Evolutionary conservation across 805 yeast genomes (phyloP), one percentile per base, ranked within the genome.

Genomic region (Lipomyces starkeyi): DNA sequence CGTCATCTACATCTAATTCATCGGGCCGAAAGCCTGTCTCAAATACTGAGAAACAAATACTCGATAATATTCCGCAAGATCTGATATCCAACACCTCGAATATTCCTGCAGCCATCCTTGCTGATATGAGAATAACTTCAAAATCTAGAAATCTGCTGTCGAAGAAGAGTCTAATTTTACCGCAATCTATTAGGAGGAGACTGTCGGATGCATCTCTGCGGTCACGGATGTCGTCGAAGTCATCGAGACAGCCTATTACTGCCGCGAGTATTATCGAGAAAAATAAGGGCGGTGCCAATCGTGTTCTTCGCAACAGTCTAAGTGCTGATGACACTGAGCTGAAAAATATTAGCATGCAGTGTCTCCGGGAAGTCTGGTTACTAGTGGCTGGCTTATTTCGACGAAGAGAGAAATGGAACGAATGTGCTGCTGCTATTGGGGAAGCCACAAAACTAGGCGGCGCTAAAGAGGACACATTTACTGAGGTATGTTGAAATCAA

Each of bases 381-480:
- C 35, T 63, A 7, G 70, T 69, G 3, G 71, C 72, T 11, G 72
- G 72, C 20, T 57, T 69, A 47, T 69, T 69, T 54, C 63, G 72
- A 7, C 52, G 66, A 20, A 34, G 61, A 9, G 71, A 62, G 27
- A 62, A 60, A 34, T 69, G 64, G 65, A n/a, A 52, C 22, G 71
- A 69, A 61, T 61, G 68, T 40, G 72, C 63, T 20, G 62, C 71
- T 14, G 70, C 72, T 3, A 68, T 69, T 9, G 57, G 52, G 9
- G 71, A 67, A 35, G 72, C 72, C n/a, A 61, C 68, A 6, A 67
- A 67, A 59, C 56, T 69, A 27, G 72, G 72, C 5, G 71, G 71
- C 5, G 68, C 65, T 17, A 63, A 58, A 25, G 72, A 69, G 52
- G 72, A 69, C 47, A 67, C 71, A 14, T 69, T 64, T 61, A 34